Percentiles rank a stretch among this genome's conserved stretches.
phyloP scores from a whole-genome alignment of 2,329 filamentous ascomycete species.

The Aspergillus viridinutans region DNA sequence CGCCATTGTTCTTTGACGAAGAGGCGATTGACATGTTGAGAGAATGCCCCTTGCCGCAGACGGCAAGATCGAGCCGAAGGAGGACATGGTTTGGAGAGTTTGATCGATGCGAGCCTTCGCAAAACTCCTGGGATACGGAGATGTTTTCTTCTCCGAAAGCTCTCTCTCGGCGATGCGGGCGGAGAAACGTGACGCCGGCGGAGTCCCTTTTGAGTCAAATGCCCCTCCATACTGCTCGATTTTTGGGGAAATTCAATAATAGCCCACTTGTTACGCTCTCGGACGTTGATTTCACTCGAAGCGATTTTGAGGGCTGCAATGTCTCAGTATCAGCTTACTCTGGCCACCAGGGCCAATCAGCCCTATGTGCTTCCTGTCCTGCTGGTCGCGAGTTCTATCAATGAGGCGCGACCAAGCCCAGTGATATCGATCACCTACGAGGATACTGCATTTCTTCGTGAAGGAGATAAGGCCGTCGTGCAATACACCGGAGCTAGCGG shows the following conservation, averaged over 20 bases:
- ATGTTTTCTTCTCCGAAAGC: conserved; percentile 33
- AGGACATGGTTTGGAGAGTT: conserved; percentile 29
- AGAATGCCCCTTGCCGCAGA: conserved; percentile 31
- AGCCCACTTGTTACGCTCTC: conserved; percentile 3
- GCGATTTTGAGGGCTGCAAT: conserved; percentile 18
- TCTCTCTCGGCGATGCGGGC: conserved; percentile 17
- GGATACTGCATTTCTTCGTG: conserved; percentile 31
- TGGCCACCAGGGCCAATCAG: conserved; percentile 40
- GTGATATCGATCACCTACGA: conserved; percentile 37
- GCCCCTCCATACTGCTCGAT: conserved; percentile 18
- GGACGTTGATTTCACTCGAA: conserved; percentile 6
- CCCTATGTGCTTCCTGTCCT: conserved; percentile 38
- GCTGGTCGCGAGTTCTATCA: conserved; percentile 39
- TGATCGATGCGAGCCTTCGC: not conserved
- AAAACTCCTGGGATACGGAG: not conserved
- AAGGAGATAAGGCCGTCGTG: conserved; percentile 33
- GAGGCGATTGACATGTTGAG: conserved; percentile 27
- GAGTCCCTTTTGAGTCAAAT: conserved; percentile 18
- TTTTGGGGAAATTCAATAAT: not conserved
- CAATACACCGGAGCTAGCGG: conserved; percentile 28
- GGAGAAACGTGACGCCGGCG: conserved; percentile 31
- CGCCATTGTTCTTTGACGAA: conserved; percentile 29
- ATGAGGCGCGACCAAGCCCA: conserved; percentile 32
- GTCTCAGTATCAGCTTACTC: conserved; percentile 30
- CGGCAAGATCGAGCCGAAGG: conserved; percentile 31